Base-by-base conservation (phyloP, 805 yeast species). In the Schwanniomyces pseudopolymorphus region DNA sequence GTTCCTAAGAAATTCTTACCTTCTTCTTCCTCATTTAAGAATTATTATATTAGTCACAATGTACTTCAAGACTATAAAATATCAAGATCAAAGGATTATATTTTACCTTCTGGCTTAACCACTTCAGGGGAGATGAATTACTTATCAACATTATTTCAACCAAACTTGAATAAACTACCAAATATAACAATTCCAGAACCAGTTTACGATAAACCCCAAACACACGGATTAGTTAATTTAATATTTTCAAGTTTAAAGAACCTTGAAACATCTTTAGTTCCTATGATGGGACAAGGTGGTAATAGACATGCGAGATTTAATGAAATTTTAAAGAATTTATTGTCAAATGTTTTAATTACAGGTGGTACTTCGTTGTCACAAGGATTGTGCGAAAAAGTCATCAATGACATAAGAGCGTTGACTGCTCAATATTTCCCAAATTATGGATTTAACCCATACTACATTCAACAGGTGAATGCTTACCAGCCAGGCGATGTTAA, bases 141-240 rank as follows among this genome's bases (percentile, higher is more conserved):
- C 6, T 68, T 84, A 6, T 95, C 89, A 65, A 83, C 89, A 5
- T 61, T 89, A 43, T 87, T 88, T 69, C 79, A 80, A 46, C 96
- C 96, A 2, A 66, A 72, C 19, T 66, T 69, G 25, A 76, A 75
- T 54, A 72, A 76, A 16, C 59, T 81, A 24, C 79, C 81, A 42
- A 46, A 57, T 20, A 33, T 56, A 3, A 25, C 43, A 3, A 42
- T 56, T 5, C 64, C 66, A 1, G 68, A 75, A 27, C 73, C 75
- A 5, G 63, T 63, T 2, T 58, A 70, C 20, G 77, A 71, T 33
- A 68, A 77, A 43, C 74, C 81, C 5, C 70, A 70, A 14, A 78
- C 80, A 28, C 73, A 71, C 51, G 76, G 84, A 4, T 70, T 79
- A 28, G 61, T 73, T n/a, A 61, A 63, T 51, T 60, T 71, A 52